Evolutionary conservation across 2,329 filamentous ascomycete species (phyloP).

Genomic region (Neofusicoccum parvum): DNA sequence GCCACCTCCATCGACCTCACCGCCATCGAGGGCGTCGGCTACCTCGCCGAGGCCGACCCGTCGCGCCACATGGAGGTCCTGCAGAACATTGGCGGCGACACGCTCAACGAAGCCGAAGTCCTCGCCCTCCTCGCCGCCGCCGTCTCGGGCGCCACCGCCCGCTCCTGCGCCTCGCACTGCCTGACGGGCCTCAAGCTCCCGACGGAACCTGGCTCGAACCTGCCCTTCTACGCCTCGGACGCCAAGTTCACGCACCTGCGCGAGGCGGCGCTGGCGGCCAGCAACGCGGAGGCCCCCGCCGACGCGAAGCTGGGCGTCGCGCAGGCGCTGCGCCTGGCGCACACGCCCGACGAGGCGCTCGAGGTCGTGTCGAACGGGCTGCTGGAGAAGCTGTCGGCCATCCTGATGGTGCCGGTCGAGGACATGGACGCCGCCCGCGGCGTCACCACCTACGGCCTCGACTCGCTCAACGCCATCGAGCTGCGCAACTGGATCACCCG

Average conservation of each 20-base stretch:
- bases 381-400: conserved; percentile 22
- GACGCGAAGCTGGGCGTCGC: neutral
- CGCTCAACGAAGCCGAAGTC: conserved; percentile 15
- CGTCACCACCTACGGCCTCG: conserved; percentile 28
- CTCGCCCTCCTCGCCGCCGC: conserved; percentile 18
- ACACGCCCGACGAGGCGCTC: neutral
- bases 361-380: neutral
- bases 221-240: conserved; percentile 15
- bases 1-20: conserved; percentile 26
- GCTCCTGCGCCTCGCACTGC: conserved; percentile 4
- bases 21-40: conserved; percentile 32
- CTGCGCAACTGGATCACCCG: conserved; percentile 30
- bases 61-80: conserved; percentile 6
- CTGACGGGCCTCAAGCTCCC: conserved; percentile 14
- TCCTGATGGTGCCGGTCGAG: conserved; percentile 27
- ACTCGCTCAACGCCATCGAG: conserved; percentile 32
- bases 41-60: conserved; percentile 16
- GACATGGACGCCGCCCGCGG: conserved; percentile 16
- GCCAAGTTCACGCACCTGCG: neutral
- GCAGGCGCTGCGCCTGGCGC: neutral
- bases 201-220: neutral
- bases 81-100: conserved; percentile 19
- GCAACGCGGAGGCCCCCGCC: neutral
- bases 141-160: neutral
- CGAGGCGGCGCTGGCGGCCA: neutral